Percentiles rank a stretch among this genome's conserved stretches.
Evolutionary conservation across 2,329 filamentous ascomycete species (phyloP).

Genomic region (Hawksworthiomyces lignivorus): DNA sequence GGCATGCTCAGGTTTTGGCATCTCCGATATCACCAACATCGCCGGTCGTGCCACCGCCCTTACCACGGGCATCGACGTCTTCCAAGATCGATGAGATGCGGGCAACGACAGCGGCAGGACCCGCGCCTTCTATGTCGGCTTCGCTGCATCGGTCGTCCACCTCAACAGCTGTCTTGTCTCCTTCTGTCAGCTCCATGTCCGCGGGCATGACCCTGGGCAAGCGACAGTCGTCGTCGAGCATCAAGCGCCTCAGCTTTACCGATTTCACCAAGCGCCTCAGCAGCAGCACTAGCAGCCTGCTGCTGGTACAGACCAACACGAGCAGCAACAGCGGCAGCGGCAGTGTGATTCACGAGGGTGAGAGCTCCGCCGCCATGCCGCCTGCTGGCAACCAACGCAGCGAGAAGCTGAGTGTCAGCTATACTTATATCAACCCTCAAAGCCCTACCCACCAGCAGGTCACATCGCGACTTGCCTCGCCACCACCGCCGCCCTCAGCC

Average conservation of each 20-base stretch:
- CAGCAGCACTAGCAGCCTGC: constrained; percentile 52
- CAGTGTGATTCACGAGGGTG: constrained; percentile 26
- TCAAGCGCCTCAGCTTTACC: constrained; percentile 52
- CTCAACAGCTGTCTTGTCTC: too few relatives aligned
- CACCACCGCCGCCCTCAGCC: constrained; percentile 25
- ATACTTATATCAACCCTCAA: constrained; percentile 26
- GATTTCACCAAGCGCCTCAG: constrained; percentile 55
- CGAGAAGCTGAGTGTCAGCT: constrained; percentile 17
- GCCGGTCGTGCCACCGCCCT: constrained; percentile 12
- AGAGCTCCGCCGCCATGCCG: neutral
- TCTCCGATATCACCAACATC: constrained; percentile 15
- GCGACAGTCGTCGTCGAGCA: constrained; percentile 44
- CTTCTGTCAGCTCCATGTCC: too few relatives aligned
- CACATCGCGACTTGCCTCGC: constrained; percentile 14
- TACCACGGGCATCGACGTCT: constrained; percentile 12
- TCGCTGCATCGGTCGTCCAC: too few relatives aligned
- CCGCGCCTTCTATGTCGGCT: neutral
- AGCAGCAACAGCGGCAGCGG: constrained; percentile 40
- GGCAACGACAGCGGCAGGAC: neutral
- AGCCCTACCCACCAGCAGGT: neutral
- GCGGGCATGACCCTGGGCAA: too few relatives aligned
- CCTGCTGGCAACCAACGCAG: constrained; percentile 5
- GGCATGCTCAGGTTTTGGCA: constrained; percentile 27
- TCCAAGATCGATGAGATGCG: constrained; percentile 3
- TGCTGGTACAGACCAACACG: constrained; percentile 50